Evolutionary conservation across 331 rosid species (phyloP).

Genomic region (Acacia concinna): DNA sequence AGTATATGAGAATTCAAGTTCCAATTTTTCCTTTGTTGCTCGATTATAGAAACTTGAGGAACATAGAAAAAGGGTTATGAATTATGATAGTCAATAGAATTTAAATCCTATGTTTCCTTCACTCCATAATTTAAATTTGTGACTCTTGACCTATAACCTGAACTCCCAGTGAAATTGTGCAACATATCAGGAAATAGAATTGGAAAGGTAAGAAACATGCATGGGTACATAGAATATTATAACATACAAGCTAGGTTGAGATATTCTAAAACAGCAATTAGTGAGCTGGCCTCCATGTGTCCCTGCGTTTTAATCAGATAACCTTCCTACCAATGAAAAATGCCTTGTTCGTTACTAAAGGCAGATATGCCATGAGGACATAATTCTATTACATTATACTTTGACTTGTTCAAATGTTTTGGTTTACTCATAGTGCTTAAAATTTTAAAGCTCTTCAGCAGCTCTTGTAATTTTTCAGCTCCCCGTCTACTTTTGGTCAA

Average conservation of each 20-base stretch:
- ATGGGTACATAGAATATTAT: not conserved
- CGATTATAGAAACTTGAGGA: not conserved
- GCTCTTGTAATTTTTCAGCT: not conserved
- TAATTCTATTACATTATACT: not conserved
- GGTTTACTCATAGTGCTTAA: not conserved
- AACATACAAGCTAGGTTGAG: not conserved
- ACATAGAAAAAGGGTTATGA: not conserved
- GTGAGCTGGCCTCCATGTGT: not conserved
- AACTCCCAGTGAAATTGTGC: not conserved
- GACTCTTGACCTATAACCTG: constrained; percentile 5
- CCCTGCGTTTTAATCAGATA: not conserved
- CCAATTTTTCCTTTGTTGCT: not conserved
- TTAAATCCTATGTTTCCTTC: not conserved
- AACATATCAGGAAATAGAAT: not conserved
- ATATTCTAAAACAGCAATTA: too few species aligned
- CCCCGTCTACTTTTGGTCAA: not conserved
- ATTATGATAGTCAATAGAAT: not conserved
- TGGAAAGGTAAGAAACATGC: not conserved
- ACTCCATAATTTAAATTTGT: not conserved
- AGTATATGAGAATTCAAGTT: constrained; percentile 19
- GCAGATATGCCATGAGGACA: not conserved
- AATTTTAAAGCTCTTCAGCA: not conserved
- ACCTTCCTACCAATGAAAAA: not conserved
- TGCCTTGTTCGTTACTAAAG: not conserved
- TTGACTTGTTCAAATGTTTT: not conserved